These are phyloP conservation scores for Syncephalastrum racemosum DNA, from an alignment of 371 early-diverging fungal genomes.

Conservation along the genomic window DNA sequence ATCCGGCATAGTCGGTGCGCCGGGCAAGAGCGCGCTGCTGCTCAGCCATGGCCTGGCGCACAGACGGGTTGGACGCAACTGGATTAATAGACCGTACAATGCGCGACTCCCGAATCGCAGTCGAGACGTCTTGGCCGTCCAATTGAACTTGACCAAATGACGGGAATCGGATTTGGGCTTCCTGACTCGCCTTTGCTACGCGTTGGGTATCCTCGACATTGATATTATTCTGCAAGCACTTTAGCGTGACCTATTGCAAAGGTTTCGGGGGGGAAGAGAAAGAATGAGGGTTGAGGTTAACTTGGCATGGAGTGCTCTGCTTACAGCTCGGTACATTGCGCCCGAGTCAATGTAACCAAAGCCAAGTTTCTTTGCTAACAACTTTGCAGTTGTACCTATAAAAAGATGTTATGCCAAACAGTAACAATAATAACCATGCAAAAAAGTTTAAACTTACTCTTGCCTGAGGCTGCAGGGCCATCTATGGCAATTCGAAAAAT, in stretches of 20 bases:
- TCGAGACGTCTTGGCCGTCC: conserved; percentile 69
- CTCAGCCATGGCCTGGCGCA: conserved; percentile 64
- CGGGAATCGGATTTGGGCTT: conserved; percentile 28
- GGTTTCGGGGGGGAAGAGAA: background rate
- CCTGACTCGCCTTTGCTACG: conserved; percentile 28
- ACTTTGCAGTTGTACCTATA: conserved; percentile 73
- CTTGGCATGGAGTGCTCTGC: conserved; percentile 7
- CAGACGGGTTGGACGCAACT: conserved; percentile 67
- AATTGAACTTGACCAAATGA: conserved; percentile 47
- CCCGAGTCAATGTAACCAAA: conserved; percentile 87
- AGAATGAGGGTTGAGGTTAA: no score
- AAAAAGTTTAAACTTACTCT: conserved; percentile 68
- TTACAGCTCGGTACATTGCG: conserved; percentile 66
- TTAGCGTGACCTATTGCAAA: conserved; percentile 59
- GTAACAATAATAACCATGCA: background rate
- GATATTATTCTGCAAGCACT: conserved; percentile 44
- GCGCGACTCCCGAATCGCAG: conserved; percentile 60
- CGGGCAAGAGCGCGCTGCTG: conserved; percentile 57
- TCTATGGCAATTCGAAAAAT: conserved; percentile 87
- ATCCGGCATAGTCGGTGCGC: conserved; percentile 23
- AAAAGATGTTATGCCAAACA: conserved; percentile 7
- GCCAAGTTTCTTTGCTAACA: conserved; percentile 70
- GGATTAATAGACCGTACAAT: conserved; percentile 68
- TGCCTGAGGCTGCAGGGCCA: conserved; percentile 93
- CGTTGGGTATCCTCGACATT: conserved; percentile 30